Conservation (phyloP, 179 eudicot species). For the Amaranthus tricolor region DNA sequence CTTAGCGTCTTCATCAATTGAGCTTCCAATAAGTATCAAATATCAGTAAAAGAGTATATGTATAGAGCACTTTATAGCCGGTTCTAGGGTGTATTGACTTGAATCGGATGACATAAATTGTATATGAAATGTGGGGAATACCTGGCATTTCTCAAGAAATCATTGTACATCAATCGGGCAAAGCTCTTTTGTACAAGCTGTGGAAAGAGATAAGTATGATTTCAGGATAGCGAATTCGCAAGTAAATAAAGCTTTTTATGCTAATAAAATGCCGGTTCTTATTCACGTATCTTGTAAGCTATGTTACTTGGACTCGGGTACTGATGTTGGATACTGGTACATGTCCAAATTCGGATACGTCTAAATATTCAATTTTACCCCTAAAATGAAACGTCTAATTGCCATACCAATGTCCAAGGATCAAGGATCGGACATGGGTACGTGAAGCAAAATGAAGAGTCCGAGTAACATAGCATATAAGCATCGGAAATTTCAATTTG, state of each 20-base stretch:
- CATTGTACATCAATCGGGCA: conserved; percentile 76
- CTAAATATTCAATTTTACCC: no score
- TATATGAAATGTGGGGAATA: conserved; percentile 16
- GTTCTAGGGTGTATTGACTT: neutral
- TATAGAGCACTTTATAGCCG: neutral
- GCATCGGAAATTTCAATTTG: neutral
- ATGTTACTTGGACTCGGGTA: no score
- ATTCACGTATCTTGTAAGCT: no score
- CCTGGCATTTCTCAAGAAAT: conserved; percentile 84
- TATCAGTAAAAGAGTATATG: conserved; percentile 9
- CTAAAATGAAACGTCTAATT: no score
- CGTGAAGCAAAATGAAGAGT: no score
- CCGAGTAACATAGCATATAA: no score
- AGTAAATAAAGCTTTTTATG: conserved; percentile 1
- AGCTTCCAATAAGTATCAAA: conserved; percentile 44
- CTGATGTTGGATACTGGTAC: no score
- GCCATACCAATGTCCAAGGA: no score
- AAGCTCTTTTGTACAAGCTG: conserved; percentile 99
- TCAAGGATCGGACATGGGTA: no score
- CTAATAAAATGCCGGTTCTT: no score
- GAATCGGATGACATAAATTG: neutral
- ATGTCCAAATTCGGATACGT: no score
- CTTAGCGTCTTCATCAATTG: conserved; percentile 66
- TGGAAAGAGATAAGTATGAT: conserved; percentile 18
- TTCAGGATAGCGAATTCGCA: conserved; percentile 6